phyloP scores from a whole-genome alignment of 257 asterid species.

The Rubia yunnanensis region DNA sequence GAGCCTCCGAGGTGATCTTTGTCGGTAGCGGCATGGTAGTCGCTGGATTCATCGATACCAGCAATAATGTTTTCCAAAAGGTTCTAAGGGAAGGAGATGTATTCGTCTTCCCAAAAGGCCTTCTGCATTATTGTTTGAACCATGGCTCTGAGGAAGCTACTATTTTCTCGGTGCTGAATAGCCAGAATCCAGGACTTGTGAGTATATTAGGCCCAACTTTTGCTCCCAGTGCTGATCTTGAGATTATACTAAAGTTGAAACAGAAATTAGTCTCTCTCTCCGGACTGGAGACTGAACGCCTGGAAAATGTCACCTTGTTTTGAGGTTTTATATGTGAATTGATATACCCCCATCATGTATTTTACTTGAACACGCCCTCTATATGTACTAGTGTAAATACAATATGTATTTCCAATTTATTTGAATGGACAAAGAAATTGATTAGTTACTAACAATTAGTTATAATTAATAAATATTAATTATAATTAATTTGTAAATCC shows the following conservation, averaged over 20 bases:
- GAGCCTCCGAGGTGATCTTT: constrained; percentile 68
- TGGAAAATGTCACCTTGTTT: constrained; percentile 29
- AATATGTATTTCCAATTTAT: too few species aligned
- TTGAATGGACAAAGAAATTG: too few species aligned
- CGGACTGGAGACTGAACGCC: constrained; percentile 29
- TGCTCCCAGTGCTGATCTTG: constrained; percentile 10
- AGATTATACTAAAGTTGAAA: constrained; percentile 17
- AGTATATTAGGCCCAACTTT: constrained; percentile 38
- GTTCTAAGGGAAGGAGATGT: constrained; percentile 49
- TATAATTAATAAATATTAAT: too few species aligned
- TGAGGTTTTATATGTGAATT: neutral
- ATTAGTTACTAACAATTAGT: too few species aligned
- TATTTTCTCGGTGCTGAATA: constrained; percentile 42
- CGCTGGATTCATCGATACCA: constrained; percentile 56
- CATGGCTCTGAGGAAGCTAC: constrained; percentile 50
- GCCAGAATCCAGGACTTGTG: constrained; percentile 70
- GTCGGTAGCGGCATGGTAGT: constrained; percentile 40
- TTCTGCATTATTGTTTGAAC: constrained; percentile 54
- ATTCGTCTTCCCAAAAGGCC: constrained; percentile 60
- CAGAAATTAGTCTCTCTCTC: constrained; percentile 26
- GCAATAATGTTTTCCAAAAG: constrained; percentile 34
- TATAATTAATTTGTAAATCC: too few species aligned
- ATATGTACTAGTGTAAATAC: too few species aligned
- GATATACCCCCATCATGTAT: too few species aligned
- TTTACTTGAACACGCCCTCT: too few species aligned